These are phyloP conservation scores for Wickerhamiella siamensis DNA, from an alignment of 805 yeast species.

Conservation along the genomic window DNA sequence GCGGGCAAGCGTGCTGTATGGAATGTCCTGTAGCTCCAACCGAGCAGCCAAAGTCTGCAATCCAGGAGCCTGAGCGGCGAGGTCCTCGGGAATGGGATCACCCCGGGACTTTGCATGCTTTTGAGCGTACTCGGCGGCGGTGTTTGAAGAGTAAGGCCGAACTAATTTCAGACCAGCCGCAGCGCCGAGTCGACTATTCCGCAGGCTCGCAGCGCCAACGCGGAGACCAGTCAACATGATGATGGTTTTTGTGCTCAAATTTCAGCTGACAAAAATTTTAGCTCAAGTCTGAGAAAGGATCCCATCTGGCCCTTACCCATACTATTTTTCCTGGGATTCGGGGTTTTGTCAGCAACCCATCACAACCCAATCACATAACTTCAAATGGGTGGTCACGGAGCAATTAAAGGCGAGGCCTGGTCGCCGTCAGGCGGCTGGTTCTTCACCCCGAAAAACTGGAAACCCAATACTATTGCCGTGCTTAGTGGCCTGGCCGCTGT, in stretches of 20 bases:
- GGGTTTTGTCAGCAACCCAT: too few species aligned
- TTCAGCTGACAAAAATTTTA: neutral
- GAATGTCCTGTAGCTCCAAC: constrained; percentile 38
- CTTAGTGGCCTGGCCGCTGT: constrained; percentile 28
- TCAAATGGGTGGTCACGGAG: constrained; percentile 18
- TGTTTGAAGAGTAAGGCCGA: too few species aligned
- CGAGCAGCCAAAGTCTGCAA: constrained; percentile 68
- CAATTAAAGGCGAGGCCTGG: constrained; percentile 23
- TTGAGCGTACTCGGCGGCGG: constrained; percentile 9
- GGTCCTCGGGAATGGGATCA: constrained; percentile 32
- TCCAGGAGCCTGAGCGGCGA: constrained; percentile 50
- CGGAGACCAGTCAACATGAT: neutral
- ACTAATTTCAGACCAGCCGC: too few species aligned
- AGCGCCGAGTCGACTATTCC: neutral
- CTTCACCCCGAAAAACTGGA: constrained; percentile 38
- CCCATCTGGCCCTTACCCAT: too few species aligned
- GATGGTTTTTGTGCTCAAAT: neutral
- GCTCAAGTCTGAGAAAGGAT: too few species aligned
- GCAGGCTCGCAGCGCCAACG: too few species aligned
- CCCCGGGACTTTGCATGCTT: constrained; percentile 16
- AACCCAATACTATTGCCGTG: constrained; percentile 30
- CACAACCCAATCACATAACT: neutral
- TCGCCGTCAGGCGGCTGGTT: constrained; percentile 46
- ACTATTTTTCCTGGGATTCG: too few species aligned
- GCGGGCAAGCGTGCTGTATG: constrained; percentile 60